Conservation (phyloP, 495 filamentous ascomycete species). For the Talaromyces trachyspermus region DNA sequence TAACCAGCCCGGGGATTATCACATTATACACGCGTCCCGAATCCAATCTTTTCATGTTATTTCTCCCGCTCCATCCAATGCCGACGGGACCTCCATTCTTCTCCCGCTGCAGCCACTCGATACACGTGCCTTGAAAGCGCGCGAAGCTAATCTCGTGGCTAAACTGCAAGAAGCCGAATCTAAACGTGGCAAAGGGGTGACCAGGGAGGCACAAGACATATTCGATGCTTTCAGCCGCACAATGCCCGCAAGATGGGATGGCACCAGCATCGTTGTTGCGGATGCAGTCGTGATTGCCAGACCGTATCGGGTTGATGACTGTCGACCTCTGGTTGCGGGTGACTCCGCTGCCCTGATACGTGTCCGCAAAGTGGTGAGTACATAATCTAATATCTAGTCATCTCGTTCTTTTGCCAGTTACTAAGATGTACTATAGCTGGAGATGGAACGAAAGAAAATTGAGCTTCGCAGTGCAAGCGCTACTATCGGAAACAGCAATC, state of each 20-base stretch:
- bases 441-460: conserved; percentile 46
- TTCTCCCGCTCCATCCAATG: conserved; percentile 27
- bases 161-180: conserved; percentile 48
- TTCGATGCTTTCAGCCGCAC: conserved; percentile 59
- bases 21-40: conserved; percentile 55
- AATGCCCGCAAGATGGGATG: conserved; percentile 59
- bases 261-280: conserved; percentile 53
- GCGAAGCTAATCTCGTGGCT: conserved; percentile 46
- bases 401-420: no score
- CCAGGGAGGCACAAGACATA: conserved; percentile 59
- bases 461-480: conserved; percentile 39
- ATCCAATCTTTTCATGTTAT: conserved; percentile 53
- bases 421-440: conserved; percentile 23
- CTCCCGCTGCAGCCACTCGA: conserved; percentile 42
- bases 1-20: conserved; percentile 48
- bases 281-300: conserved; percentile 55
- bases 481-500: conserved; percentile 31
- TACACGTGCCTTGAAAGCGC: conserved; percentile 41
- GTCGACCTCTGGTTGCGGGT: conserved; percentile 41
- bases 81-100: conserved; percentile 30
- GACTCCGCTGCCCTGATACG: conserved; percentile 44
- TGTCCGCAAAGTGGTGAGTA: conserved; percentile 59
- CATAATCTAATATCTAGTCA: no score
- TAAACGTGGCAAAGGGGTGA: conserved; percentile 54
- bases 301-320: conserved; percentile 55